Percentiles rank a stretch among this genome's conserved stretches.
Conservation (phyloP, 1,139 yeast species). For the Saccharomyces hybrid region DNA sequence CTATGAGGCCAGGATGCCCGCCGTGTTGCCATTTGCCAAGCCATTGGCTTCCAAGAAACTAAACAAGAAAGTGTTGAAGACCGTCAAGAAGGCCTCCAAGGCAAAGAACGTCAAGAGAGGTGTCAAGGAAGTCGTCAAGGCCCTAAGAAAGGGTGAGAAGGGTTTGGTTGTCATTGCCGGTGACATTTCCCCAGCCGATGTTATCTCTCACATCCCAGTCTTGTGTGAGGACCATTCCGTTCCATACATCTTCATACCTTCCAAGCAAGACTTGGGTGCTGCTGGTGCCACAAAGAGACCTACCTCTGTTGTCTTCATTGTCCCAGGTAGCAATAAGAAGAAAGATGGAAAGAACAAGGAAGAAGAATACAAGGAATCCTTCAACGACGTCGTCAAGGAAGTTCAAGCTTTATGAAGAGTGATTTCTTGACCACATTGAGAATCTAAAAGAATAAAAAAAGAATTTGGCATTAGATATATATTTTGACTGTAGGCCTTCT, state of each 20-base stretch:
- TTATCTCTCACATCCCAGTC: conserved; percentile 93
- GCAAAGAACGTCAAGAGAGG: conserved; percentile 98
- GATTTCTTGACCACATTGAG: neutral
- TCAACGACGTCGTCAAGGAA: conserved; percentile 92
- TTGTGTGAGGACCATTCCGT: conserved; percentile 90
- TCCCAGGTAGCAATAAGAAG: conserved; percentile 90
- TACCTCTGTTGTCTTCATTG: conserved; percentile 94
- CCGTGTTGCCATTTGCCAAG: conserved; percentile 83
- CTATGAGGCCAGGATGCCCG: conserved; percentile 86
- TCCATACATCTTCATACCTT: conserved; percentile 88
- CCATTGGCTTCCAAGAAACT: conserved; percentile 95
- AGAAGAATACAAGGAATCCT: conserved; percentile 86
- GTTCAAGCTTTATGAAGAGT: conserved; percentile 35
- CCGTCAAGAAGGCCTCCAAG: conserved; percentile 94
- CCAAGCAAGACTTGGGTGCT: conserved; percentile 95
- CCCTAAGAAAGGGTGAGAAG: conserved; percentile 94
- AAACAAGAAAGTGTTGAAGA: conserved; percentile 90
- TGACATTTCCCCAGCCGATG: conserved; percentile 95
- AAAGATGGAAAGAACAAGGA: conserved; percentile 70
- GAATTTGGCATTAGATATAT: neutral
- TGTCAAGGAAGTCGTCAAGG: conserved; percentile 97
- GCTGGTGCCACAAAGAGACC: conserved; percentile 99
- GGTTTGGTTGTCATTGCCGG: conserved; percentile 96
- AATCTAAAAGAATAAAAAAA: neutral
- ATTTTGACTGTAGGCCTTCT: conserved; percentile 1